Base-by-base conservation (phyloP, 2,329 filamentous ascomycete genomes). In the Lecanosticta acicola region DNA sequence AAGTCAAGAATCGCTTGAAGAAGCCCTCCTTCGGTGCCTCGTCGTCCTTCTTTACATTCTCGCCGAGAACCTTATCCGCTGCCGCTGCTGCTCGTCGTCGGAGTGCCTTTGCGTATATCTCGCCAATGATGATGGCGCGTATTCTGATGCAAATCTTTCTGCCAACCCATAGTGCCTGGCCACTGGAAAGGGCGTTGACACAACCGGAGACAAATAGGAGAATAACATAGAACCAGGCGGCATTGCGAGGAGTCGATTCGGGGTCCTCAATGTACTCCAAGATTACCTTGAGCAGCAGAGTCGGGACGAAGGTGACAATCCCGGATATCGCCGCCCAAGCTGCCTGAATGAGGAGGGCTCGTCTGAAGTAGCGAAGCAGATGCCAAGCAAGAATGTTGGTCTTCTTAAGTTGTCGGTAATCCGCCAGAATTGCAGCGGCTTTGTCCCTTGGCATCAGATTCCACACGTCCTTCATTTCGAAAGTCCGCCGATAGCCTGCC, bases 31-130 rank as follows among this genome's bases (percentile, higher is more conserved):
- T 71, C 51, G 56, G 64, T 45, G 72, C 64, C 19, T 72, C 65
- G 2, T 60, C 50, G 35, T 68, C 67, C 53, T 75, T 71, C 47
- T 74, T 71, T 29, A 57, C 46, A 10, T 41, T 48, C 35, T 61
- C 55, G 24, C 87, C 85, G 13, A 93, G 73, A 0, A 84, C 75
- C 43, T 84, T 82, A 56, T 97, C 89, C 14, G 83, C 80, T 7
- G 65, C 64, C 7, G 90, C 83, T 17, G 88, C 84, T 14, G 89
- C 91, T 68, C 94, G 94, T 58, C 93, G 83, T 53, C 94, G 83
- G 14, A 98, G 76, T 1, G 93, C 88, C 70, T 98, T 98, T 46
- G 89, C 87, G 65, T 98, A 98, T 38, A 98, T 93, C 62, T 98
- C 93, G 45, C 93, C 93, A 55, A 98, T 88, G 51, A 98, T 89